A percentile compares a stretch with the other conserved stretches of the same genome.
Evolutionary conservation across 2,329 filamentous ascomycete genomes (phyloP).

Genomic region (Ceratocystis papillata): DNA sequence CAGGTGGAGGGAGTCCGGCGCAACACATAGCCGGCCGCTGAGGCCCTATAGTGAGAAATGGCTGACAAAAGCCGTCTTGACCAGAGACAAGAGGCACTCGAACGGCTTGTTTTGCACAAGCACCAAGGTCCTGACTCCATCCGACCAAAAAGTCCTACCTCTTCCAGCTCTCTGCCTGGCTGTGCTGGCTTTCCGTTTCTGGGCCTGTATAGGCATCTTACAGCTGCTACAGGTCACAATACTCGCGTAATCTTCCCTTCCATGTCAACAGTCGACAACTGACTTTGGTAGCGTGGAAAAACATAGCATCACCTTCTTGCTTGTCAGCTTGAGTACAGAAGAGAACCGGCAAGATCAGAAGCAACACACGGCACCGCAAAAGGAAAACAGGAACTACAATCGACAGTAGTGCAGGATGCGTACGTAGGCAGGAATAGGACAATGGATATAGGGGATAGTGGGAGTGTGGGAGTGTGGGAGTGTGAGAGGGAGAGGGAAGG

Average conservation of each 20-base stretch:
- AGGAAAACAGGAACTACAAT: not conserved
- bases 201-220: not conserved
- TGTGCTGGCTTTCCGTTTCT: not conserved
- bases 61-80: not conserved
- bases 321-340: not conserved
- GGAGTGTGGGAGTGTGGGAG: no score
- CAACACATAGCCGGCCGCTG: not conserved
- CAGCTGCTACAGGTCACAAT: not conserved
- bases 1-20: not conserved
- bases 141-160: not conserved
- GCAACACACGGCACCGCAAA: not conserved
- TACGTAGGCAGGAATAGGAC: not conserved
- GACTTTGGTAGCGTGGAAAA: not conserved
- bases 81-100: not conserved
- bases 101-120: not conserved
- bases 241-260: constrained; percentile 12
- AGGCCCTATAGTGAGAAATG: not conserved
- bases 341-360: not conserved
- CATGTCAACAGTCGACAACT: not conserved
- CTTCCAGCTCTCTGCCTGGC: not conserved
- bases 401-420: not conserved
- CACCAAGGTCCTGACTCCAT: not conserved
- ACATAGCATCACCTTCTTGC: not conserved
- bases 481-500: no score
- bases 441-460: not conserved